A percentile compares a stretch with the other conserved stretches of the same genome.
phyloP scores from a whole-genome alignment of 345 rosid genomes.

The Durio zibethinus region DNA sequence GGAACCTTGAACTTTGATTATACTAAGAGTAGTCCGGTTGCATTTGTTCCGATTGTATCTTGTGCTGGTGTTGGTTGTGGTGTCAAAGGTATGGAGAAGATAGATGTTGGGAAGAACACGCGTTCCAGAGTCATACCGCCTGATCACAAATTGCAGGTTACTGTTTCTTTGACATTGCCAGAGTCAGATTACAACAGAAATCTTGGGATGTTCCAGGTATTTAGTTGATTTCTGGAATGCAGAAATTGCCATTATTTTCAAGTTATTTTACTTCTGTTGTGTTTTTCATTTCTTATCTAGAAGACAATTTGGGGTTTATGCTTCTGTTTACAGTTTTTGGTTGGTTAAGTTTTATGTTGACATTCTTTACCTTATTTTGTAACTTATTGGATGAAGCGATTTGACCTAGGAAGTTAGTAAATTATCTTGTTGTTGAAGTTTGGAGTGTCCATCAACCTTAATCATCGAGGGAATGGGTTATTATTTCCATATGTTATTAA shows the following conservation, averaged over 20 bases:
- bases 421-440: background rate
- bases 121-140: slow-evolving; percentile 33
- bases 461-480: background rate
- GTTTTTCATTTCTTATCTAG: background rate
- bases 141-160: slow-evolving; percentile 41
- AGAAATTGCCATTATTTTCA: background rate
- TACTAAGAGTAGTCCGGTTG: slow-evolving; percentile 57
- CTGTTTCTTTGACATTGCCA: slow-evolving; percentile 54
- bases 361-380: background rate
- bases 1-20: slow-evolving; percentile 66
- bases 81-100: slow-evolving; percentile 43
- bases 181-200: slow-evolving; percentile 78
- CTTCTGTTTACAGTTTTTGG: background rate
- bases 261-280: background rate
- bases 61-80: slow-evolving; percentile 48
- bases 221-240: slow-evolving; percentile 4
- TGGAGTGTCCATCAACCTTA: background rate
- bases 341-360: background rate
- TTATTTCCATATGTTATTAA: background rate
- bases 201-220: slow-evolving; percentile 90
- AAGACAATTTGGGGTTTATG: background rate
- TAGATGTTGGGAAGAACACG: slow-evolving; percentile 23
- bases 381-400: background rate
- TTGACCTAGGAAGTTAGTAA: background rate
- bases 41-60: slow-evolving; percentile 54